Evolutionary conservation across 805 yeast species (phyloP).

Genomic region (Metahyphopichia silvanorum): DNA sequence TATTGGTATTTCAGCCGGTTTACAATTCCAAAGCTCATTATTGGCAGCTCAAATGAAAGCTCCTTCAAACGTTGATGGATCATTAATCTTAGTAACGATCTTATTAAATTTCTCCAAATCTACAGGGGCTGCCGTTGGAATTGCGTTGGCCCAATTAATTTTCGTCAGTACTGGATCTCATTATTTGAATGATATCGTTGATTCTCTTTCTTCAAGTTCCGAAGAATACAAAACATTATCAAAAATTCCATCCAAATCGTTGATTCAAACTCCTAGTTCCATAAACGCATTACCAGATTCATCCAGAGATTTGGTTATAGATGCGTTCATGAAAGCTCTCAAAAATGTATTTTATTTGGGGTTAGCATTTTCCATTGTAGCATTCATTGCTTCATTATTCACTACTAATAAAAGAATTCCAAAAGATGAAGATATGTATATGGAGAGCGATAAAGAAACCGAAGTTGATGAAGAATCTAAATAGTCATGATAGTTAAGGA

Average conservation of each 20-base stretch:
- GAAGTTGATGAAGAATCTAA: slow-evolving; percentile 3
- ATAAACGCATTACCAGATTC: slow-evolving; percentile 22
- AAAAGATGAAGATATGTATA: slow-evolving; percentile 17
- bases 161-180: slow-evolving; percentile 17
- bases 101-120: slow-evolving; percentile 31
- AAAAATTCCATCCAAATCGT: slow-evolving; percentile 8
- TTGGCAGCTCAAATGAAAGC: slow-evolving; percentile 36
- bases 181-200: slow-evolving; percentile 11
- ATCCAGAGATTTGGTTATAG: slow-evolving; percentile 18
- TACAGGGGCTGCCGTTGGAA: slow-evolving; percentile 30
- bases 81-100: slow-evolving; percentile 32
- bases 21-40: slow-evolving; percentile 34
- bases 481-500: too few relatives aligned
- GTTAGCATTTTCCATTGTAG: slow-evolving; percentile 30
- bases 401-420: slow-evolving; percentile 44
- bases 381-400: slow-evolving; percentile 30
- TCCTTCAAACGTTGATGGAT: slow-evolving; percentile 32
- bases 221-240: slow-evolving; percentile 11
- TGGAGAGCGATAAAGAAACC: slow-evolving; percentile 7
- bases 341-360: slow-evolving; percentile 38
- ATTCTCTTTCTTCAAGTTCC: slow-evolving; percentile 7
- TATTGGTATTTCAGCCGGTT: slow-evolving; percentile 32
- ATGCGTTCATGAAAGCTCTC: slow-evolving; percentile 36
- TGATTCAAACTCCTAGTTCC: slow-evolving; percentile 24
- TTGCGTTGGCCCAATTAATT: slow-evolving; percentile 29